Conservation (phyloP, 2,329 filamentous ascomycete genomes). For the Fusarium hainanense region DNA sequence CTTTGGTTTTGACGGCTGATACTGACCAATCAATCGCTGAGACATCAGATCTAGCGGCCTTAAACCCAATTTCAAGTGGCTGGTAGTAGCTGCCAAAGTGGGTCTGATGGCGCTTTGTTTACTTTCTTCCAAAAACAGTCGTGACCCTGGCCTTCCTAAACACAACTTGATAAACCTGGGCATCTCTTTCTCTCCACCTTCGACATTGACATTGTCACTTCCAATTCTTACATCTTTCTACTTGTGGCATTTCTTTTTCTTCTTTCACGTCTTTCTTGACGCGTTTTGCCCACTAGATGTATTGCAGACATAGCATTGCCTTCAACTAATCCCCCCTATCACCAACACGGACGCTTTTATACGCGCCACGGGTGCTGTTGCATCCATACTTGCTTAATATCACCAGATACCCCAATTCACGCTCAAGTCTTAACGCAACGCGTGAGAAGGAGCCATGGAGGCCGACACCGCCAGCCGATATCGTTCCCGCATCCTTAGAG, state of each 20-base stretch:
- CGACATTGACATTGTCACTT: constrained; percentile 12
- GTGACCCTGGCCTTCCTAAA: constrained; percentile 36
- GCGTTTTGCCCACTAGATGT: constrained; percentile 30
- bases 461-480: constrained; percentile 55
- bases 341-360: constrained; percentile 26
- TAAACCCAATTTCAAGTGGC: constrained; percentile 14
- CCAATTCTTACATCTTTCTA: constrained; percentile 26
- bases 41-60: constrained; percentile 6
- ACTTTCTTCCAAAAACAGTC: constrained; percentile 51
- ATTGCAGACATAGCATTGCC: constrained; percentile 39
- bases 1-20: constrained; percentile 1
- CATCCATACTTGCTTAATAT: constrained; percentile 38
- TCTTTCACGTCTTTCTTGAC: constrained; percentile 26
- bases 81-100: constrained; percentile 21
- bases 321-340: constrained; percentile 10
- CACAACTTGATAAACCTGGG: constrained; percentile 36
- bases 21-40: constrained; percentile 3
- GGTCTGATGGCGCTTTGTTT: constrained; percentile 47
- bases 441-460: constrained; percentile 54
- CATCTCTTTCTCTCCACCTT: constrained; percentile 31
- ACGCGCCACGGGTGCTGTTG: constrained; percentile 40
- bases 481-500: constrained; percentile 61
- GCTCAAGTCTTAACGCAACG: constrained; percentile 29
- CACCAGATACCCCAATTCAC: constrained; percentile 34
- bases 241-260: constrained; percentile 17